A percentile compares a stretch with the other conserved stretches of the same genome.
phyloP scores from a whole-genome alignment of 768 basidiomycete species.

The Russula olivacea region DNA sequence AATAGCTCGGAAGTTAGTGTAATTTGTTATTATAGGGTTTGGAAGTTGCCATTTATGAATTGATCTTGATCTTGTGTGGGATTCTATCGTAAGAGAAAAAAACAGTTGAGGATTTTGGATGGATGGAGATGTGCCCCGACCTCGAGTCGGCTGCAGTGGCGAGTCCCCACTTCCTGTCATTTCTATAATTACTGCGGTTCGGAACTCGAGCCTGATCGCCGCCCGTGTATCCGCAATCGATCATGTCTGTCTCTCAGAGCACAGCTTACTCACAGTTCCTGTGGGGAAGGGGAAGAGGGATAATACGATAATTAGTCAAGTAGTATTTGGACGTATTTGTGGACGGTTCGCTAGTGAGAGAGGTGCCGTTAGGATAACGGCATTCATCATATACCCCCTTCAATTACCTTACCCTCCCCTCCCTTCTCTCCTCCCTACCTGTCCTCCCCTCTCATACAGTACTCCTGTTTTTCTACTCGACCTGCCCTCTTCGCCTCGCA shows the following conservation, averaged over 20 bases:
- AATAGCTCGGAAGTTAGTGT: too few species aligned
- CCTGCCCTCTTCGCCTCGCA: background rate
- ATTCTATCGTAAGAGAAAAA: too few species aligned
- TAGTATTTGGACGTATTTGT: conserved; percentile 21
- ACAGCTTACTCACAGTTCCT: too few species aligned
- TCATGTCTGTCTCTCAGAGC: background rate
- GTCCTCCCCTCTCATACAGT: background rate
- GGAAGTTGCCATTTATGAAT: too few species aligned
- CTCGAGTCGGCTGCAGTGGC: too few species aligned
- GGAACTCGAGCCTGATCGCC: background rate
- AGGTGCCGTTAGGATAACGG: conserved; percentile 7
- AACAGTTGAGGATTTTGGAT: too few species aligned
- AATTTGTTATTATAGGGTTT: too few species aligned
- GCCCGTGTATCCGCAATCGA: background rate
- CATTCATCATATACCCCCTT: conserved; percentile 5
- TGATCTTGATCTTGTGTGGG: too few species aligned
- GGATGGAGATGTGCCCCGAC: too few species aligned
- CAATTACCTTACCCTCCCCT: background rate
- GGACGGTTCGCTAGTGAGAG: conserved; percentile 11
- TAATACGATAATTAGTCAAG: background rate
- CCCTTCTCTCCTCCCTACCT: background rate
- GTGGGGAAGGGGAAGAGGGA: too few species aligned
- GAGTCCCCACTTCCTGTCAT: too few species aligned
- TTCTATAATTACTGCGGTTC: too few species aligned
- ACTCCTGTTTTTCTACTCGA: background rate